Percentiles rank a stretch among this genome's conserved stretches.
Evolutionary conservation across 2,329 filamentous ascomycete species (phyloP).

Genomic region (Biscogniauxia marginata): DNA sequence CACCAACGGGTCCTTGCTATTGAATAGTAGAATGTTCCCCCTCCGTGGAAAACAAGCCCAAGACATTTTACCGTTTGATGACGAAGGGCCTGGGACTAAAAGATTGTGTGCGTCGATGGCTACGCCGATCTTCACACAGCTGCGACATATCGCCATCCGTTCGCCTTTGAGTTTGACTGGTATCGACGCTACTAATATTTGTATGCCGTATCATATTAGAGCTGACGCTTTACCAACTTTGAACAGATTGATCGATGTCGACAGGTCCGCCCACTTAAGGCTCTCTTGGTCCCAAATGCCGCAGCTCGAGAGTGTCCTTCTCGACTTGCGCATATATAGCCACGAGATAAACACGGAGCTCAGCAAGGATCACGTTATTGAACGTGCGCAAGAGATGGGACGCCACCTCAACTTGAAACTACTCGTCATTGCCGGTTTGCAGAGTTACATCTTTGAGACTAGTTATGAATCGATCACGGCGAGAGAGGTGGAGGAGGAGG

Average conservation of each 20-base stretch:
- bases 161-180: slow-evolving; percentile 20
- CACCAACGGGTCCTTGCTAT: background rate
- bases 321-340: slow-evolving; percentile 28
- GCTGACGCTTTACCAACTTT: slow-evolving; percentile 7
- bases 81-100: slow-evolving; percentile 14
- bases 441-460: slow-evolving; percentile 23
- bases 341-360: slow-evolving; percentile 23
- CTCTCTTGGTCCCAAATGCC: slow-evolving; percentile 28
- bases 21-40: slow-evolving; percentile 6
- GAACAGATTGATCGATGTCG: slow-evolving; percentile 17
- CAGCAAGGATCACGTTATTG: slow-evolving; percentile 16
- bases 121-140: slow-evolving; percentile 11
- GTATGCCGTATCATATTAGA: background rate
- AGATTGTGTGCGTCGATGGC: background rate
- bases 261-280: slow-evolving; percentile 22
- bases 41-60: slow-evolving; percentile 11
- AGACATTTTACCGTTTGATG: slow-evolving; percentile 26
- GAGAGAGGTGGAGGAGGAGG: slow-evolving; percentile 14
- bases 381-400: slow-evolving; percentile 22
- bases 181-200: slow-evolving; percentile 6
- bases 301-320: slow-evolving; percentile 23
- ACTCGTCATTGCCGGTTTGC: slow-evolving; percentile 26
- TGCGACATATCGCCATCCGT: slow-evolving; percentile 24
- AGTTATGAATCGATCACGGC: slow-evolving; percentile 12
- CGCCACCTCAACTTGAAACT: slow-evolving; percentile 21